These are phyloP conservation scores for Calonectria henricotiae DNA, from an alignment of 2,329 filamentous ascomycete species.

Conservation along the genomic window DNA sequence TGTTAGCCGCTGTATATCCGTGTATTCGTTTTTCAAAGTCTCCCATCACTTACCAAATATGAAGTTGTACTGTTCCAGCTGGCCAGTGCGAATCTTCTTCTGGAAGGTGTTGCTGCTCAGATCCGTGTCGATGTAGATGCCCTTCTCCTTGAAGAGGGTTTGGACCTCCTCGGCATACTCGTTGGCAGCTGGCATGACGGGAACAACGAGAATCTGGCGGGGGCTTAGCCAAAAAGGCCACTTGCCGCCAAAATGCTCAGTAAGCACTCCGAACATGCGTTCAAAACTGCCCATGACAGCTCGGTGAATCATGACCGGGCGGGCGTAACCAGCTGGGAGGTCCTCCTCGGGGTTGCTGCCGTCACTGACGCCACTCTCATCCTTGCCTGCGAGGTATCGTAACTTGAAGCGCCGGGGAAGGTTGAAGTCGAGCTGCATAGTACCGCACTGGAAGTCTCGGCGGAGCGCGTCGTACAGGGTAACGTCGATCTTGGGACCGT, in stretches of 20 bases:
- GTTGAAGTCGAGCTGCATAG: slow-evolving; percentile 95
- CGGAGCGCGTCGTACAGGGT: slow-evolving; percentile 91
- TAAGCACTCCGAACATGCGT: slow-evolving; percentile 81
- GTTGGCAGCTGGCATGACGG: slow-evolving; percentile 83
- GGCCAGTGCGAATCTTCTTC: slow-evolving; percentile 90
- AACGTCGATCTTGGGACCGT: slow-evolving; percentile 98
- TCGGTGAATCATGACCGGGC: slow-evolving; percentile 90
- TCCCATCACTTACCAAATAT: slow-evolving; percentile 74
- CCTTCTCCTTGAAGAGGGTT: slow-evolving; percentile 76
- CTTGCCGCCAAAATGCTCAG: slow-evolving; percentile 88
- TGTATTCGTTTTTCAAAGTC: neutral
- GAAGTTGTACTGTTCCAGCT: slow-evolving; percentile 88
- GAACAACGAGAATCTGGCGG: slow-evolving; percentile 77
- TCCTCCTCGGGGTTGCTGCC: slow-evolving; percentile 63
- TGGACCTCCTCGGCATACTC: slow-evolving; percentile 85
- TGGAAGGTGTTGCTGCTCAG: slow-evolving; percentile 83
- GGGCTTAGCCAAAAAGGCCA: slow-evolving; percentile 93
- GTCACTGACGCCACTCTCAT: slow-evolving; percentile 60
- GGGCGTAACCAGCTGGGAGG: slow-evolving; percentile 79
- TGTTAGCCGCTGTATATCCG: slow-evolving; percentile 39
- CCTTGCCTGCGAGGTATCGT: slow-evolving; percentile 69
- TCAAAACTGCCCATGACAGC: slow-evolving; percentile 83
- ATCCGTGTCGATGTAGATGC: slow-evolving; percentile 77
- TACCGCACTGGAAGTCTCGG: slow-evolving; percentile 76
- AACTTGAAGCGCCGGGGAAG: slow-evolving; percentile 68